Conservation (phyloP, 768 basidiomycete genomes). For the Clathrus columnatus region DNA sequence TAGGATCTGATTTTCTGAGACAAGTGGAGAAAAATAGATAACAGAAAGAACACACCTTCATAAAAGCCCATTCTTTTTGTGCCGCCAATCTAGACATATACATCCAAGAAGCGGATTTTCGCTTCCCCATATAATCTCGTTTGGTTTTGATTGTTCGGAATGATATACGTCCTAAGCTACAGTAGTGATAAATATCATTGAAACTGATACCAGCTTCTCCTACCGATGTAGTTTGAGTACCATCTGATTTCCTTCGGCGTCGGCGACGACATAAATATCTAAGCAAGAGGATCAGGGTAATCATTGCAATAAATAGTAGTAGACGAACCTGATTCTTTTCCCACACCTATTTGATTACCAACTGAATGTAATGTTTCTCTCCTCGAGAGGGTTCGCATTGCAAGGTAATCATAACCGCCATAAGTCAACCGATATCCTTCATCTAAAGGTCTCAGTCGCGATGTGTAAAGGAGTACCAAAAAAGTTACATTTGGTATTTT, state of each 20-base stretch:
- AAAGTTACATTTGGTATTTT: constrained; percentile 84
- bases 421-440: constrained; percentile 97
- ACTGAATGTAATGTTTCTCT: constrained; percentile 83
- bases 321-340: constrained; percentile 78
- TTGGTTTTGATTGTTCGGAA: constrained; percentile 96
- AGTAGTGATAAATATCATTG: not conserved
- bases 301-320: not conserved
- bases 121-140: constrained; percentile 90
- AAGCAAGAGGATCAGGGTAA: not conserved
- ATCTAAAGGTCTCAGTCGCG: constrained; percentile 41
- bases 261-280: constrained; percentile 90
- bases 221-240: constrained; percentile 92
- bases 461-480: not conserved
- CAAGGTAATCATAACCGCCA: constrained; percentile 96
- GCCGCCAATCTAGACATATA: constrained; percentile 96
- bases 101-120: constrained; percentile 98
- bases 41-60: constrained; percentile 61
- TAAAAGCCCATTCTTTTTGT: constrained; percentile 97
- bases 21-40: not conserved
- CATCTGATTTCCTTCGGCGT: constrained; percentile 75
- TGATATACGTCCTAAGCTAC: constrained; percentile 90
- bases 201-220: constrained; percentile 12
- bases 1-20: constrained; percentile 50
- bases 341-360: constrained; percentile 96
- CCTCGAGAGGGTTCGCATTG: constrained; percentile 88